phyloP scores from a whole-genome alignment of 2,329 filamentous ascomycete genomes.

The Phialemoniopsis sp. region DNA sequence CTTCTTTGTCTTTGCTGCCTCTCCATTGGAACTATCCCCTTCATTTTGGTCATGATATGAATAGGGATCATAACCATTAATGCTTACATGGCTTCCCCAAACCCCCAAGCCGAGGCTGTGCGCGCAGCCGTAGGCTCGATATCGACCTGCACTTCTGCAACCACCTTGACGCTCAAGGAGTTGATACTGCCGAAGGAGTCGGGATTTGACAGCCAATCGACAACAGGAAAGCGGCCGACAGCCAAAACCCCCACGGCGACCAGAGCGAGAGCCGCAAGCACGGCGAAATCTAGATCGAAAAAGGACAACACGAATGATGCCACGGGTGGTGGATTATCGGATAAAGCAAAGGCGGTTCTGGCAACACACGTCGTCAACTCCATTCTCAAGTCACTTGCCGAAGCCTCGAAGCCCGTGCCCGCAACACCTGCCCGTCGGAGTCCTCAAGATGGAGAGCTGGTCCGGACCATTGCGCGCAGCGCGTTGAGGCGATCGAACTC shows the following conservation, averaged over 20 bases:
- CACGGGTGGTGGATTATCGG: slow-evolving; percentile 36
- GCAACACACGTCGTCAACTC: slow-evolving; percentile 72
- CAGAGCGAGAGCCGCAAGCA: slow-evolving; percentile 11
- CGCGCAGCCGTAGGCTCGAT: slow-evolving; percentile 39
- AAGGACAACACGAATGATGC: slow-evolving; percentile 18
- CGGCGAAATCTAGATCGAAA: slow-evolving; percentile 13
- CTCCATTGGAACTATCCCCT: slow-evolving; percentile 17
- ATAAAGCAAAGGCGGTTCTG: slow-evolving; percentile 60
- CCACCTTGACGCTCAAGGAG: slow-evolving; percentile 37
- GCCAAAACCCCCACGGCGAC: slow-evolving; percentile 2
- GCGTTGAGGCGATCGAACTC: slow-evolving; percentile 51
- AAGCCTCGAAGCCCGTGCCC: slow-evolving; percentile 52
- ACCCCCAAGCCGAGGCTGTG: slow-evolving; percentile 38
- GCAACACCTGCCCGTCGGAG: slow-evolving; percentile 21
- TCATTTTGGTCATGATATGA: slow-evolving; percentile 25
- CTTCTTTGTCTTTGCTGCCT: slow-evolving; percentile 8
- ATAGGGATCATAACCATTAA: slow-evolving; percentile 19
- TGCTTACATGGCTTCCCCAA: slow-evolving; percentile 30
- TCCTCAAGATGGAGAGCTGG: slow-evolving; percentile 27
- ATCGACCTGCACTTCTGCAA: slow-evolving; percentile 42
- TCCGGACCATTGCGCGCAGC: slow-evolving; percentile 32
- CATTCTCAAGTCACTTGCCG: slow-evolving; percentile 64
- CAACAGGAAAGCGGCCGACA: too few species aligned
- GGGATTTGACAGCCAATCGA: not conserved
- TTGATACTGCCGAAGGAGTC: slow-evolving; percentile 33